Evolutionary conservation across 768 basidiomycete genomes (phyloP).

Genomic region (Calocera cornea): DNA sequence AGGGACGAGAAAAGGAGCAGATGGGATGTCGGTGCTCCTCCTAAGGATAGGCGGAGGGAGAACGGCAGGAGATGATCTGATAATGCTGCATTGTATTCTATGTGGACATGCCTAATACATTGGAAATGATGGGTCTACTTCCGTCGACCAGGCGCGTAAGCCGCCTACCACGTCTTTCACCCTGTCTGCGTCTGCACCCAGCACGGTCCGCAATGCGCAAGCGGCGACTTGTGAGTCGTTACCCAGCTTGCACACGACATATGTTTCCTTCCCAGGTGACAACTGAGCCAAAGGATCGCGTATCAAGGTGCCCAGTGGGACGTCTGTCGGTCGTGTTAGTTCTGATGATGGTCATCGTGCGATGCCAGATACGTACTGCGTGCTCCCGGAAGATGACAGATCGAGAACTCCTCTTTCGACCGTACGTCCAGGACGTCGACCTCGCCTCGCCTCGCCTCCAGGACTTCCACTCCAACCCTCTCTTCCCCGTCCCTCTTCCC

Average conservation of each 20-base stretch:
- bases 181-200: slow-evolving; percentile 17
- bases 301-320: slow-evolving; percentile 55
- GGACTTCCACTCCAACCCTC: slow-evolving; percentile 4
- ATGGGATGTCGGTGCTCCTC: neutral
- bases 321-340: slow-evolving; percentile 35
- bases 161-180: slow-evolving; percentile 72
- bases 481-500: slow-evolving; percentile 35
- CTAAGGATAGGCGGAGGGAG: neutral
- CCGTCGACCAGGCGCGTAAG: slow-evolving; percentile 59
- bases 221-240: slow-evolving; percentile 91
- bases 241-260: slow-evolving; percentile 72
- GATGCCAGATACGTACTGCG: slow-evolving; percentile 47
- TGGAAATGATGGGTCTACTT: slow-evolving; percentile 66
- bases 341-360: neutral
- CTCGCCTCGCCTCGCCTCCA: slow-evolving; percentile 13
- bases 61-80: neutral
- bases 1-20: neutral
- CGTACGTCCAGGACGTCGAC: slow-evolving; percentile 62
- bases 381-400: slow-evolving; percentile 65
- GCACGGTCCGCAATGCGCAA: slow-evolving; percentile 34
- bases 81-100: neutral
- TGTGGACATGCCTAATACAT: slow-evolving; percentile 39
- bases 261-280: slow-evolving; percentile 27
- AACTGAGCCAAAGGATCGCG: slow-evolving; percentile 41
- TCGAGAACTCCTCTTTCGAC: slow-evolving; percentile 64